Conservation (phyloP, 352 stramenopile species). For the Pythium guiyangense region DNA sequence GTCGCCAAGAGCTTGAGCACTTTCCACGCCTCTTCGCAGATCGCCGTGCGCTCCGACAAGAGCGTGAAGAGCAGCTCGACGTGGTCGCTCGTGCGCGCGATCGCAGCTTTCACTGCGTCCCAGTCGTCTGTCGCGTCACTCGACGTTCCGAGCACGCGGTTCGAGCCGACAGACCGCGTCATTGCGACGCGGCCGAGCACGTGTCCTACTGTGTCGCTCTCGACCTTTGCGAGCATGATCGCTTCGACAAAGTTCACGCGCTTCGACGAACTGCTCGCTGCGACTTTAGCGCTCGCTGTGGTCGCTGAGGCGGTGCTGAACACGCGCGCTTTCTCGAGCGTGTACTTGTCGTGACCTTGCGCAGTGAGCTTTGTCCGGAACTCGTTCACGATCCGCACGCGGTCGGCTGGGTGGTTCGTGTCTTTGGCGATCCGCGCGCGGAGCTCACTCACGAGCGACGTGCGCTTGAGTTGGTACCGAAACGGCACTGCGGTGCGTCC, state of each 20-base stretch:
- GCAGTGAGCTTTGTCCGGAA: slow-evolving; percentile 69
- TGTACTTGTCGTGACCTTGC: slow-evolving; percentile 61
- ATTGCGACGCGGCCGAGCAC: slow-evolving; percentile 18
- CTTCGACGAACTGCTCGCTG: slow-evolving; percentile 15
- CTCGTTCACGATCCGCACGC: slow-evolving; percentile 63
- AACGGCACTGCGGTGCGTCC: slow-evolving; percentile 54
- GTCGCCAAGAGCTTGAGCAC: slow-evolving; percentile 65
- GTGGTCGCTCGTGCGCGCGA: slow-evolving; percentile 42
- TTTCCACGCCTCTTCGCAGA: slow-evolving; percentile 74
- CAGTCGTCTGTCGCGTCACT: slow-evolving; percentile 30
- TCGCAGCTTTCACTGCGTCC: slow-evolving; percentile 60
- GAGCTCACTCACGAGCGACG: slow-evolving; percentile 55
- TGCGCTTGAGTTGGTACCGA: slow-evolving; percentile 51
- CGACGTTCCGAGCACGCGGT: slow-evolving; percentile 2
- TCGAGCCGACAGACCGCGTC: background rate
- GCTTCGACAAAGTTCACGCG: slow-evolving; percentile 42
- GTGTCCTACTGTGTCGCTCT: slow-evolving; percentile 58
- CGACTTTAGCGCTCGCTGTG: slow-evolving; percentile 13
- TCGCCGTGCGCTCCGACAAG: slow-evolving; percentile 34
- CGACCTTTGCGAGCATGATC: slow-evolving; percentile 54
- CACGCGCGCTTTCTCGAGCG: slow-evolving; percentile 59
- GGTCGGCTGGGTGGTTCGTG: slow-evolving; percentile 54
- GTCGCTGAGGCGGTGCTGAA: slow-evolving; percentile 24
- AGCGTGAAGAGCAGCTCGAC: slow-evolving; percentile 44
- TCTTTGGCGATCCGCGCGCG: slow-evolving; percentile 63